Evolutionary conservation across 345 rosid species (phyloP).

Genomic region (Populus pruinosa): DNA sequence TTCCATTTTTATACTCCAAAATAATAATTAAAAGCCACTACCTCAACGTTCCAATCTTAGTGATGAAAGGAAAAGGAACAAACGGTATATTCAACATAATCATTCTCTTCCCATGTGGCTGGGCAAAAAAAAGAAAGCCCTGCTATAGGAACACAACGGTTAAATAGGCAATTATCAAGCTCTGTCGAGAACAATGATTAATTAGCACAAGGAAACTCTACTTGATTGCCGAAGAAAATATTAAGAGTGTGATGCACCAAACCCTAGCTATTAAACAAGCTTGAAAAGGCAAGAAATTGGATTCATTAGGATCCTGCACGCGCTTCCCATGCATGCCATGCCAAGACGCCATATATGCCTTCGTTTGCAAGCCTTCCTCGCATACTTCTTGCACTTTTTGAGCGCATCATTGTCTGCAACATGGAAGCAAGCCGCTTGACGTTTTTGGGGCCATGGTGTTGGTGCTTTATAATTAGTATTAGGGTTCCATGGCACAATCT

Average conservation of each 20-base stretch:
- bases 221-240: neutral
- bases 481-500: constrained; percentile 10
- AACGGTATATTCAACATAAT: too few relatives aligned
- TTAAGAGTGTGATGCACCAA: neutral
- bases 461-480: neutral
- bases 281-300: neutral
- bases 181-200: constrained; percentile 1
- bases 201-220: constrained; percentile 2
- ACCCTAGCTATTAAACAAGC: neutral
- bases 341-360: neutral
- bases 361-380: neutral
- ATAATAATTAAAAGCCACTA: too few relatives aligned
- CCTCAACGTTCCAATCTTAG: too few relatives aligned
- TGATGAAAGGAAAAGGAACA: too few relatives aligned
- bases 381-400: neutral
- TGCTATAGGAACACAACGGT: neutral
- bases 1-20: too few relatives aligned
- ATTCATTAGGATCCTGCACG: neutral
- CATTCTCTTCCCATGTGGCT: too few relatives aligned
- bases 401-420: neutral
- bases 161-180: neutral
- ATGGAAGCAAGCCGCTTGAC: neutral
- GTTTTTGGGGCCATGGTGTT: constrained; percentile 11
- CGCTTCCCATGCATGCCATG: neutral
- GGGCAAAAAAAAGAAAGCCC: neutral